phyloP scores from a whole-genome alignment of 2,329 filamentous ascomycete genomes.

The Scedosporium aurantiacum region DNA sequence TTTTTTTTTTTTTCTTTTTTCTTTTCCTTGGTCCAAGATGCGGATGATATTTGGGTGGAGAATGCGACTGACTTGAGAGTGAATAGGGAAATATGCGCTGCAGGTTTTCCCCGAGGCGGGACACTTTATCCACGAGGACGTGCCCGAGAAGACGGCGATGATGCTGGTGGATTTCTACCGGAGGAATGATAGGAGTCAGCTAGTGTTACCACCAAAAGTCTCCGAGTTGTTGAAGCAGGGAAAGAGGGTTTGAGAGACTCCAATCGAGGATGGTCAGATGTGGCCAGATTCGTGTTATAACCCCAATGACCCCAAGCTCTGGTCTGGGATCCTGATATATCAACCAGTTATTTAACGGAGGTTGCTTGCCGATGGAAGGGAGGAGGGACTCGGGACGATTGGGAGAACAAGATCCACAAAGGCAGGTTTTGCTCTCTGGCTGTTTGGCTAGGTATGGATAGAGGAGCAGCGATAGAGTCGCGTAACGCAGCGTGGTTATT shows the following conservation, averaged over 20 bases:
- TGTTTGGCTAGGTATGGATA: too few relatives aligned
- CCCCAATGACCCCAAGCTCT: background rate
- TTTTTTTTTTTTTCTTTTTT: background rate
- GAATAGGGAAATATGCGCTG: constrained; percentile 76
- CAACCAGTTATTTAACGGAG: too few relatives aligned
- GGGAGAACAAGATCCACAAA: too few relatives aligned
- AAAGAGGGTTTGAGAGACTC: constrained; percentile 37
- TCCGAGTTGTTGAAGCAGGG: constrained; percentile 57
- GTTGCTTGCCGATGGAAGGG: too few relatives aligned
- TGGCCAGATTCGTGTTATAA: background rate
- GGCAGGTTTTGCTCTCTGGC: too few relatives aligned
- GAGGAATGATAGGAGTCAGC: constrained; percentile 72
- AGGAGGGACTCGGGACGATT: too few relatives aligned
- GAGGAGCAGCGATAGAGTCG: too few relatives aligned
- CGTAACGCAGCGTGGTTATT: too few relatives aligned
- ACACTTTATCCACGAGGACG: constrained; percentile 93
- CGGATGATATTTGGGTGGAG: background rate
- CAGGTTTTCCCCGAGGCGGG: constrained; percentile 92
- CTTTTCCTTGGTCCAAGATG: background rate
- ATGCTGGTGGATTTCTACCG: constrained; percentile 84
- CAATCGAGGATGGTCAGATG: background rate
- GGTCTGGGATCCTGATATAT: too few relatives aligned
- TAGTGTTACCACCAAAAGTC: constrained; percentile 89
- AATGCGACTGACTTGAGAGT: constrained; percentile 5
- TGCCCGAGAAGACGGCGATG: constrained; percentile 79